These are phyloP conservation scores for Lactarius akahatsu DNA, from an alignment of 768 basidiomycete species.

Conservation along the genomic window DNA sequence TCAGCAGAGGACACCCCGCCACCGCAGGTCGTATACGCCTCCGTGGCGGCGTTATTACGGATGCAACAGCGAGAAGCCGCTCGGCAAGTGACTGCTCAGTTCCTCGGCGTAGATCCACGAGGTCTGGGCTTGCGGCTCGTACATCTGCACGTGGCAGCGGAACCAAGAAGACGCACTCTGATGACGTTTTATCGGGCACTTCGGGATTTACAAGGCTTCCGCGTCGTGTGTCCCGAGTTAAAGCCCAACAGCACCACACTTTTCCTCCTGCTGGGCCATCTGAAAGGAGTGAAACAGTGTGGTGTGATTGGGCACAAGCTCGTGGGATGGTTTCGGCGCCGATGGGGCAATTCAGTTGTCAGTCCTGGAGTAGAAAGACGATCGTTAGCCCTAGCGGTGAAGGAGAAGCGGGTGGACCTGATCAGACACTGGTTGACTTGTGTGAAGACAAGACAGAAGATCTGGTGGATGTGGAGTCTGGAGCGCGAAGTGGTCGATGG, in stretches of 20 bases:
- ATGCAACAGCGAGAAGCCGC: constrained; percentile 26
- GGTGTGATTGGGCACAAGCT: constrained; percentile 53
- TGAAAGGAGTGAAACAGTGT: constrained; percentile 49
- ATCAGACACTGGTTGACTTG: constrained; percentile 27
- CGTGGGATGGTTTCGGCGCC: constrained; percentile 45
- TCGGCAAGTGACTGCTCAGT: constrained; percentile 16
- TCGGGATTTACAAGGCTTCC: constrained; percentile 32
- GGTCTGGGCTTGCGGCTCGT: constrained; percentile 22
- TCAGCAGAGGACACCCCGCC: constrained; percentile 15
- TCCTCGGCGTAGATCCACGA: constrained; percentile 11
- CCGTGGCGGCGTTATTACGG: constrained; percentile 22
- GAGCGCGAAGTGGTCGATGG: constrained; percentile 25
- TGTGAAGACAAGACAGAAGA: constrained; percentile 13
- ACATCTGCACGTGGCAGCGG: constrained; percentile 23
- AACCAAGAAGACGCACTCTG: constrained; percentile 2
- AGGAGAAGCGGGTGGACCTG: constrained; percentile 62
- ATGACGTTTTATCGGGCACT: constrained; percentile 19
- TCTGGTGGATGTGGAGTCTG: constrained; percentile 14
- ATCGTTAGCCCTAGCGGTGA: constrained; percentile 57
- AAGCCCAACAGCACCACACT: constrained; percentile 60
- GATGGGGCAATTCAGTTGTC: constrained; percentile 57
- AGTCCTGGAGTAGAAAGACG: constrained; percentile 61
- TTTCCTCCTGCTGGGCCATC: constrained; percentile 53
- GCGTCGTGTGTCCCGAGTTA: constrained; percentile 45
- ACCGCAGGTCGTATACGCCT: constrained; percentile 8